These are phyloP conservation scores for Achaetomiella virescens DNA, from an alignment of 495 filamentous ascomycete genomes.

Conservation along the genomic window DNA sequence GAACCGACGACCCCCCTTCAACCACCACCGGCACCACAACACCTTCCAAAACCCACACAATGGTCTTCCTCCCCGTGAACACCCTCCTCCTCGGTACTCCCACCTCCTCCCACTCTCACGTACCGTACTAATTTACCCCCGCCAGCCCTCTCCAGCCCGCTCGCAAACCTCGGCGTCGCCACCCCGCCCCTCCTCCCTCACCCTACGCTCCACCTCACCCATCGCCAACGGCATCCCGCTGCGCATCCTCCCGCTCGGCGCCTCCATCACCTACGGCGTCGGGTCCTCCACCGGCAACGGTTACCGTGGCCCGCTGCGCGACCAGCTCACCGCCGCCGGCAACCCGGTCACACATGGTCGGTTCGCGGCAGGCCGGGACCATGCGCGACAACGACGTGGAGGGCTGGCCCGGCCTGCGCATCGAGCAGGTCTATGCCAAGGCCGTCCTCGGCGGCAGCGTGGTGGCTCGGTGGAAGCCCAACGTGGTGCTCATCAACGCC, in stretches of 20 bases:
- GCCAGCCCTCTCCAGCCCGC: too few relatives aligned
- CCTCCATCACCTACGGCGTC: not conserved
- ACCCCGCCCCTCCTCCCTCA: too few relatives aligned
- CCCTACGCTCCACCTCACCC: too few relatives aligned
- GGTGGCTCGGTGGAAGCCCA: slow-evolving; percentile 19
- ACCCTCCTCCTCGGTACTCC: too few relatives aligned
- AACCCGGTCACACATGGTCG: not conserved
- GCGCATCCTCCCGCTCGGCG: not conserved
- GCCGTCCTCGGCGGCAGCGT: not conserved
- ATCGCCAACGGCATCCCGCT: not conserved
- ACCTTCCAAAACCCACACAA: too few relatives aligned
- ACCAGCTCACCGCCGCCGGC: not conserved
- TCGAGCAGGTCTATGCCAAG: not conserved
- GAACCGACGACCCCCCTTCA: too few relatives aligned
- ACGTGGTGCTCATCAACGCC: not conserved
- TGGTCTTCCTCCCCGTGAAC: too few relatives aligned
- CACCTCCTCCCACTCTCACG: too few relatives aligned
- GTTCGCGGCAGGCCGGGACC: not conserved
- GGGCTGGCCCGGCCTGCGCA: not conserved
- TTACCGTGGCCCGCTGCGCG: not conserved
- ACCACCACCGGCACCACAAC: too few relatives aligned
- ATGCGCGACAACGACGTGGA: not conserved
- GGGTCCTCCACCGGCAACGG: not conserved
- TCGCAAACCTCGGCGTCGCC: too few relatives aligned
- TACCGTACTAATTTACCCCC: too few relatives aligned